phyloP scores from a whole-genome alignment of 2,329 filamentous ascomycete genomes.

The Pleurostoma richardsiae region DNA sequence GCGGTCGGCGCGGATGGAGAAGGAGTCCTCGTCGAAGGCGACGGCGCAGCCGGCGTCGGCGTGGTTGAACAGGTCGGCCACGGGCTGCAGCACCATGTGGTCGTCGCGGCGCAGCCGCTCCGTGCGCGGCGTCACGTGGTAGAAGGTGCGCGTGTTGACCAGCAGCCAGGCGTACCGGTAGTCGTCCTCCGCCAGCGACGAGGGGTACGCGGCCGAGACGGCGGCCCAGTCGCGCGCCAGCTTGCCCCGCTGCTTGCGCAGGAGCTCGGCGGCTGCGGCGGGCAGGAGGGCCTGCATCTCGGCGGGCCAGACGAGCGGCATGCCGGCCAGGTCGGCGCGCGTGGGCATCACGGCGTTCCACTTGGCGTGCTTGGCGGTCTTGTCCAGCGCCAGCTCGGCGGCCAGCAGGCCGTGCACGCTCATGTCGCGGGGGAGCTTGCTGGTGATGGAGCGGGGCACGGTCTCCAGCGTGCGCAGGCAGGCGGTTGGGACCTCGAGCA shows the following conservation, averaged over 20 bases:
- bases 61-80: slow-evolving; percentile 69
- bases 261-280: slow-evolving; percentile 31
- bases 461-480: slow-evolving; percentile 61
- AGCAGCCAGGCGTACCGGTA: slow-evolving; percentile 55
- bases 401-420: slow-evolving; percentile 70
- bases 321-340: slow-evolving; percentile 47
- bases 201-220: slow-evolving; percentile 23
- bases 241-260: slow-evolving; percentile 45
- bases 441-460: slow-evolving; percentile 47
- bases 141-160: slow-evolving; percentile 59
- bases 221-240: slow-evolving; percentile 34
- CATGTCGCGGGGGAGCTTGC: slow-evolving; percentile 45
- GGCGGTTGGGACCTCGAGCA: slow-evolving; percentile 61
- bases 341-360: slow-evolving; percentile 69
- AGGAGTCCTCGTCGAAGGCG: slow-evolving; percentile 42
- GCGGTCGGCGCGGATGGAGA: slow-evolving; percentile 46
- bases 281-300: slow-evolving; percentile 43
- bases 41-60: slow-evolving; percentile 45
- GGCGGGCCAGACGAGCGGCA: slow-evolving; percentile 44
- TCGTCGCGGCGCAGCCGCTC: slow-evolving; percentile 42
- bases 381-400: slow-evolving; percentile 57
- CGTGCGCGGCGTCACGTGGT: slow-evolving; percentile 44
- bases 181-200: slow-evolving; percentile 19
- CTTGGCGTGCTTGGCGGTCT: slow-evolving; percentile 36
- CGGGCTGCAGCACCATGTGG: slow-evolving; percentile 64